Conservation (phyloP, 2,329 filamentous ascomycete genomes). For the Colletotrichum tanaceti region DNA sequence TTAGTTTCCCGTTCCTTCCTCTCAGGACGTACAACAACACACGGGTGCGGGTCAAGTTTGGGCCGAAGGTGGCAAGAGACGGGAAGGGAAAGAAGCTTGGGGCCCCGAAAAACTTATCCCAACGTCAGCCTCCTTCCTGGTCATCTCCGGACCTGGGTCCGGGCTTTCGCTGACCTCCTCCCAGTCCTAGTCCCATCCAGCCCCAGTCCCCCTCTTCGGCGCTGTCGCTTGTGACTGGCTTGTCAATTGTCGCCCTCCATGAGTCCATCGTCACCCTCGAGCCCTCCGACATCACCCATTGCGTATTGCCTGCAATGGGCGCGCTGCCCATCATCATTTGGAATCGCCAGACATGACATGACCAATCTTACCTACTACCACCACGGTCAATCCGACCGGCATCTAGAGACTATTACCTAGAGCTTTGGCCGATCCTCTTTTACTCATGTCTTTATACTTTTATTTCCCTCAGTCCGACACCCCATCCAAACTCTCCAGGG, state of each 20-base stretch:
- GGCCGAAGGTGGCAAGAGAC: slow-evolving; percentile 11
- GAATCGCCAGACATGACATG: slow-evolving; percentile 9
- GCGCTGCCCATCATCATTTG: slow-evolving; percentile 17
- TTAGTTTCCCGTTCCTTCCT: neutral
- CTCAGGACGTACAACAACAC: slow-evolving; percentile 11
- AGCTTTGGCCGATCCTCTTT: too few species aligned
- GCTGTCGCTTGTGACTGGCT: slow-evolving; percentile 22
- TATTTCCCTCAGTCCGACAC: neutral
- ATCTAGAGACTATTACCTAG: too few species aligned
- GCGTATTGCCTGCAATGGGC: neutral
- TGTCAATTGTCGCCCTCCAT: neutral
- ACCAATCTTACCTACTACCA: neutral
- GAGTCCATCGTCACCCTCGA: slow-evolving; percentile 7
- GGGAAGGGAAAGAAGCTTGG: neutral
- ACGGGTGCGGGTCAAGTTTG: slow-evolving; percentile 29
- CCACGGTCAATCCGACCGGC: too few species aligned
- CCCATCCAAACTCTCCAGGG: slow-evolving; percentile 22
- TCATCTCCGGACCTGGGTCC: slow-evolving; percentile 27
- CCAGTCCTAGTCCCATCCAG: neutral
- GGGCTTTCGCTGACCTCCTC: neutral
- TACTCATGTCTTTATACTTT: too few species aligned
- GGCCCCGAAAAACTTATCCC: slow-evolving; percentile 29
- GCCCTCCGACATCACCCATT: slow-evolving; percentile 10
- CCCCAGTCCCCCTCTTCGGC: neutral
- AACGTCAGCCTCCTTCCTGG: slow-evolving; percentile 34